Evolutionary conservation across 331 rosid genomes (phyloP), one percentile per base, ranked within the genome.

Genomic region (Spiraea crenata): DNA sequence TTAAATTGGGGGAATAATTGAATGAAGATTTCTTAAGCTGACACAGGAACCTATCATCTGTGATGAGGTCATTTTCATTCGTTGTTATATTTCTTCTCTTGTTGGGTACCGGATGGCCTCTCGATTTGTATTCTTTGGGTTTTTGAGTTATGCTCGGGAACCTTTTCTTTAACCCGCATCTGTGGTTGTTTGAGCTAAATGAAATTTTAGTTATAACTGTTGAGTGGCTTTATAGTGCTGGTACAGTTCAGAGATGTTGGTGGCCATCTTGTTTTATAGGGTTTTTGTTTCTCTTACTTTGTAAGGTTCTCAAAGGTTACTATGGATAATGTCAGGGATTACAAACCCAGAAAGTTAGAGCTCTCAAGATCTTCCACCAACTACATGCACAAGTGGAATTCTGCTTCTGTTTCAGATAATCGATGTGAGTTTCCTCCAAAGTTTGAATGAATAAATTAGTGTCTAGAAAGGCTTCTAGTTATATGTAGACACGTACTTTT

Each of bases 201-300:
- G 39, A 17, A 35, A 37, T 42, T 70, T 37, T 58, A 10, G 35
- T 38, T 15, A 47, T 25, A 45, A 34, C n/a, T 31, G 55, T 3
- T 4, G 37, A 48, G 11, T 25, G n/a, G n/a, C n/a, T 57, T 57
- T 19, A 70, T 58, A n/a, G n/a, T n/a, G n/a, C n/a, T n/a, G n/a
- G n/a, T n/a, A n/a, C n/a, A n/a, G n/a, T n/a, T 16, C 58, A 37
- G 37, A 50, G 48, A 55, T 67, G 34, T 17, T 67, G 71, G 58
- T 50, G 20, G 65, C 34, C 16, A 39, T 61, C 25, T 61, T 15
- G 57, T 69, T 63, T 63, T 63, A 15, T 39, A 19, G 17, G 77
- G 63, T 48, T 11, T 46, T 59, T 38, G 35, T 59, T 72, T 20
- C 62, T 49, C 42, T 63, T 62, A 11, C 16, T 73, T 50, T 40